phyloP scores from a whole-genome alignment of 805 yeast species.

The Ogataea populi-albae region DNA sequence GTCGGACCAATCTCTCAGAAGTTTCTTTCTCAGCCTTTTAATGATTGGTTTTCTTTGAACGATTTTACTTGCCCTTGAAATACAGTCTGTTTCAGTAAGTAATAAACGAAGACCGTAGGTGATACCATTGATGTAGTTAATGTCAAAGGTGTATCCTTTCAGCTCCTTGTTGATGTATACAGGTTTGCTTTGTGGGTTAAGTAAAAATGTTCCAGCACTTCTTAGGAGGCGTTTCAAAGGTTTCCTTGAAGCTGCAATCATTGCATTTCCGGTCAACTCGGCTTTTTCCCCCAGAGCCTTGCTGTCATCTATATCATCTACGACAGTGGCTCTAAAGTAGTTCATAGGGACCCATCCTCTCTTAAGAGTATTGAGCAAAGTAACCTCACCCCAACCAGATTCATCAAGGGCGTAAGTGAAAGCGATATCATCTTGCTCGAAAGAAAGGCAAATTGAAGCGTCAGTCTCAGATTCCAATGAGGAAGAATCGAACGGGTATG shows the following conservation, averaged over 20 bases:
- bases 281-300: constrained; percentile 4
- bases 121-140: constrained; percentile 57
- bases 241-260: constrained; percentile 40
- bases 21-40: constrained; percentile 60
- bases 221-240: constrained; percentile 56
- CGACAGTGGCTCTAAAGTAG: constrained; percentile 51
- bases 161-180: constrained; percentile 33
- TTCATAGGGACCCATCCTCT: constrained; percentile 89
- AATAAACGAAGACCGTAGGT: constrained; percentile 70
- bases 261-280: constrained; percentile 16
- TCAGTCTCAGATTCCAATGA: constrained; percentile 63
- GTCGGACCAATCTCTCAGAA: constrained; percentile 79
- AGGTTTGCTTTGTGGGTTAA: constrained; percentile 57
- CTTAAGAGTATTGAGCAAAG: constrained; percentile 56
- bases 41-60: constrained; percentile 62
- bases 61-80: constrained; percentile 68
- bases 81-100: constrained; percentile 66
- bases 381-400: constrained; percentile 88
- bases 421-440: constrained; percentile 65
- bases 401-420: constrained; percentile 77
- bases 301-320: constrained; percentile 18
- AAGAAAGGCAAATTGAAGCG: constrained; percentile 69
- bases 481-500: constrained; percentile 34
- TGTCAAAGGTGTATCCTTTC: constrained; percentile 50
- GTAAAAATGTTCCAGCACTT: constrained; percentile 63